Evolutionary conservation across 1,284 basidiomycete species (phyloP).

Genomic region (Xerocomus nothofagi): DNA sequence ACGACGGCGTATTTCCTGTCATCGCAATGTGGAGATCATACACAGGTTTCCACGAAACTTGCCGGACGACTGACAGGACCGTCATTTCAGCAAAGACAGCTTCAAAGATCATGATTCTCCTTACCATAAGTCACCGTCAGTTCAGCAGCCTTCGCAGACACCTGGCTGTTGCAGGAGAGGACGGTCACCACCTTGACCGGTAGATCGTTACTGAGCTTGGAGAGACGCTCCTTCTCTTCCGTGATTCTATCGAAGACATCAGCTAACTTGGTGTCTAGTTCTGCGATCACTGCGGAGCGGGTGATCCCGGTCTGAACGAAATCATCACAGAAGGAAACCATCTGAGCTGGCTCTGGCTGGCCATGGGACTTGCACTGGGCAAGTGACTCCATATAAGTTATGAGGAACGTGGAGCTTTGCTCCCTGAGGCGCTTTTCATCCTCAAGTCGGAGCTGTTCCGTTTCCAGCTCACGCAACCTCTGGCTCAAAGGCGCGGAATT

Average conservation of each 20-base stretch:
- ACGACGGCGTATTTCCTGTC: slow-evolving; percentile 11
- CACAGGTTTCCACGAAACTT: slow-evolving; percentile 21
- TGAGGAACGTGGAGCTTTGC: slow-evolving; percentile 24
- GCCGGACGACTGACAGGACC: slow-evolving; percentile 9
- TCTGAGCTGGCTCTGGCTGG: slow-evolving; percentile 13
- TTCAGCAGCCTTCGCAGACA: slow-evolving; percentile 7
- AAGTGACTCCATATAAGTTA: slow-evolving; percentile 31
- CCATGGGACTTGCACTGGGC: slow-evolving; percentile 19
- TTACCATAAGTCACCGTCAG: slow-evolving; percentile 26
- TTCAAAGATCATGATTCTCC: neutral
- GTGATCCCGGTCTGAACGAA: slow-evolving; percentile 23
- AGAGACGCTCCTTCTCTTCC: slow-evolving; percentile 15
- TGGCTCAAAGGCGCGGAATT: neutral
- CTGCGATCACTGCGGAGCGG: slow-evolving; percentile 18
- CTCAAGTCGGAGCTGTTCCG: slow-evolving; percentile 13
- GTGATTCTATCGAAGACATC: slow-evolving; percentile 13
- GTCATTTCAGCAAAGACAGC: neutral
- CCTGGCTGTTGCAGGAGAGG: slow-evolving; percentile 6
- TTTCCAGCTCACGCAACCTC: slow-evolving; percentile 10
- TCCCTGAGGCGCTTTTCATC: slow-evolving; percentile 25
- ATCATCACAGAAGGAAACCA: slow-evolving; percentile 25
- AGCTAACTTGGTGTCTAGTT: slow-evolving; percentile 19
- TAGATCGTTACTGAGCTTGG: neutral
- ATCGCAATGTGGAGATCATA: slow-evolving; percentile 23
- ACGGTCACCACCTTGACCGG: slow-evolving; percentile 8